Evolutionary conservation across 2,329 filamentous ascomycete species (phyloP).

Genomic region (Seiridium unicorne): DNA sequence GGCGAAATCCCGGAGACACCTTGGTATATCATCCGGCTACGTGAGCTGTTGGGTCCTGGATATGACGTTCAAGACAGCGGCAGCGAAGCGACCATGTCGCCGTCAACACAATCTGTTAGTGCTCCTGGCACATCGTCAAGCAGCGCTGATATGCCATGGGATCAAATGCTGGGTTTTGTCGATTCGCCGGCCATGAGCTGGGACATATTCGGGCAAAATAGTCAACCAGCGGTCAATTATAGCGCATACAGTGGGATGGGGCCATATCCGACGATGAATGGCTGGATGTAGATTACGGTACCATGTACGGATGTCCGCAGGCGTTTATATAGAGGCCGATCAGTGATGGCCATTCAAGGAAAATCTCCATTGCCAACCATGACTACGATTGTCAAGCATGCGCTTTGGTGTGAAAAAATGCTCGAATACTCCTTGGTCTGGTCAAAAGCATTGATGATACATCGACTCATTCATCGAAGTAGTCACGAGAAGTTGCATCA

Average conservation of each 20-base stretch:
- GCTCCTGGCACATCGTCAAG: constrained; percentile 5
- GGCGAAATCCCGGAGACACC: constrained; percentile 41
- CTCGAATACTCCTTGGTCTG: too few relatives aligned
- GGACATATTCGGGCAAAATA: constrained; percentile 26
- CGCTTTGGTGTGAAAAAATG: not conserved
- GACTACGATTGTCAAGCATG: not conserved
- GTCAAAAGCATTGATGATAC: too few relatives aligned
- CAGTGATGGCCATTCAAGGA: not conserved
- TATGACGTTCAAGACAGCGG: constrained; percentile 31
- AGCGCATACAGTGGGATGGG: constrained; percentile 1
- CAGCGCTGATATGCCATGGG: constrained; percentile 24
- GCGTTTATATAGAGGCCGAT: constrained; percentile 10
- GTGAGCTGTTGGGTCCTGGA: constrained; percentile 36
- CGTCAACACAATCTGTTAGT: not conserved
- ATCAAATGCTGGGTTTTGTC: constrained; percentile 29
- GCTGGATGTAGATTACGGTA: constrained; percentile 7
- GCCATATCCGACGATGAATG: constrained; percentile 8
- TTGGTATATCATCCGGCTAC: constrained; percentile 43
- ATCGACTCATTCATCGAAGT: too few relatives aligned
- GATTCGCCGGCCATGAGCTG: constrained; percentile 25
- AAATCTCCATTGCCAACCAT: not conserved
- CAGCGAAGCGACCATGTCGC: constrained; percentile 15
- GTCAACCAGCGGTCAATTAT: not conserved
- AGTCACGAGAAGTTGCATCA: too few relatives aligned
- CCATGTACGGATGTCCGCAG: not conserved